These are phyloP conservation scores for Sphaerostilbella broomeana DNA, from an alignment of 2,329 filamentous ascomycete species.

Conservation along the genomic window DNA sequence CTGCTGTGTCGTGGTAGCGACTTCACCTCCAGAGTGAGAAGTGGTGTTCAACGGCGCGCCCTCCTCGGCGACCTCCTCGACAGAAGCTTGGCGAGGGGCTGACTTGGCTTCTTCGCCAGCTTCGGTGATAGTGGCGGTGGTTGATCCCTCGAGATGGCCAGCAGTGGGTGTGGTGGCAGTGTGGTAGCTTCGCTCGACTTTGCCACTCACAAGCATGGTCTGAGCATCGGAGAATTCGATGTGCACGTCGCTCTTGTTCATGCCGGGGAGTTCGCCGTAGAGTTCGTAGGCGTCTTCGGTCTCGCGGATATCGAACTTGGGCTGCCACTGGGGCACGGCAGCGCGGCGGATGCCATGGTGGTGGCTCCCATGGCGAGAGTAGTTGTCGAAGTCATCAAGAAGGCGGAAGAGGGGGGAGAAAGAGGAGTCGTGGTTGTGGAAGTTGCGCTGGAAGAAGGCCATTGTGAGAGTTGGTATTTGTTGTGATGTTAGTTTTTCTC, in stretches of 20 bases:
- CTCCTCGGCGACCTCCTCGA: slow-evolving; percentile 52
- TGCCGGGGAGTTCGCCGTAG: slow-evolving; percentile 68
- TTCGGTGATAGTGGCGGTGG: slow-evolving; percentile 32
- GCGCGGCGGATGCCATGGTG: slow-evolving; percentile 20
- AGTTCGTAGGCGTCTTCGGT: slow-evolving; percentile 59
- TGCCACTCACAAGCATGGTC: slow-evolving; percentile 62
- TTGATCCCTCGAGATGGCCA: slow-evolving; percentile 35
- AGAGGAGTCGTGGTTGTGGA: slow-evolving; percentile 39
- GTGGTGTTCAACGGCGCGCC: slow-evolving; percentile 18
- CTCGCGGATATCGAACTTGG: slow-evolving; percentile 69
- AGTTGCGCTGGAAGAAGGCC: slow-evolving; percentile 45
- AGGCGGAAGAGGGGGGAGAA: slow-evolving; percentile 52
- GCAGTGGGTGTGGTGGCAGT: slow-evolving; percentile 40
- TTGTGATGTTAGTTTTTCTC: neutral
- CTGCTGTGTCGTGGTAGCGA: slow-evolving; percentile 20
- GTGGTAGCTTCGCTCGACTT: slow-evolving; percentile 54
- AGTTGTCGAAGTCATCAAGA: slow-evolving; percentile 51
- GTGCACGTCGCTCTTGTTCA: slow-evolving; percentile 62
- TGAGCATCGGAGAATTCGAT: slow-evolving; percentile 70
- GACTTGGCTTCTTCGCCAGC: slow-evolving; percentile 25
- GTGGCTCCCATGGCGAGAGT: slow-evolving; percentile 30
- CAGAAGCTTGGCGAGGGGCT: slow-evolving; percentile 50
- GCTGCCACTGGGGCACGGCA: slow-evolving; percentile 46
- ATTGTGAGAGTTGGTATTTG: slow-evolving; percentile 34
- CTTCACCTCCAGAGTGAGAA: slow-evolving; percentile 19